Percentiles rank a stretch among this genome's conserved stretches.
phyloP scores from a whole-genome alignment of 257 asterid species.

The Salvia miltiorrhiza region DNA sequence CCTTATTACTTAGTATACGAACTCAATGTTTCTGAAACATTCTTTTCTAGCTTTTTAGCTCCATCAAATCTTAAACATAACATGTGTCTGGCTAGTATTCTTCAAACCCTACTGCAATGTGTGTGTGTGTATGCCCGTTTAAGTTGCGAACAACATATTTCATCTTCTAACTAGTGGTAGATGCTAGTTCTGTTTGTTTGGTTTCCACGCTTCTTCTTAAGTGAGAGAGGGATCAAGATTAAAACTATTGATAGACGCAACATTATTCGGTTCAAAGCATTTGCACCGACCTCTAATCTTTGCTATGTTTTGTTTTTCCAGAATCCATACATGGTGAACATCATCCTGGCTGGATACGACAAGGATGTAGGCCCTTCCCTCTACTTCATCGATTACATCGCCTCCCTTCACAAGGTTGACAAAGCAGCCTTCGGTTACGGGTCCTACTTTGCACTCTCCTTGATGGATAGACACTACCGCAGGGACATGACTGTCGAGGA shows the following conservation, averaged over 20 bases:
- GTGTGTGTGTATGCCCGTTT: neutral
- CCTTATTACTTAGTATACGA: neutral
- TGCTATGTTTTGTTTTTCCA: conserved; percentile 22
- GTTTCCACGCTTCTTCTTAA: neutral
- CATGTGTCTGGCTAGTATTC: neutral
- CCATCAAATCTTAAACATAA: neutral
- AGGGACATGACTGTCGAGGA: conserved; percentile 84
- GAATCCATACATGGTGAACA: conserved; percentile 86
- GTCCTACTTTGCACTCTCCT: conserved; percentile 79
- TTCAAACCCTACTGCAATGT: neutral
- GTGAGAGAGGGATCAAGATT: neutral
- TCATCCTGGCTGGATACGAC: conserved; percentile 89
- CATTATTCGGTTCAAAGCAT: neutral
- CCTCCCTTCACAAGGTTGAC: conserved; percentile 86
- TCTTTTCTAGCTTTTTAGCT: neutral
- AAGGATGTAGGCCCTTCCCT: conserved; percentile 89
- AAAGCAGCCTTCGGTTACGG: conserved; percentile 95
- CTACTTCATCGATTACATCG: conserved; percentile 77
- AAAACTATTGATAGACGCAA: neutral
- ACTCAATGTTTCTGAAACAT: neutral
- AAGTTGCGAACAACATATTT: neutral
- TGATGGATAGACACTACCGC: conserved; percentile 92
- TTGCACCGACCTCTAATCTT: neutral
- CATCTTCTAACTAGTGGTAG: neutral
- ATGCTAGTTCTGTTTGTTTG: neutral